phyloP scores from a whole-genome alignment of 2,329 filamentous ascomycete species.

The Penicillium sp. region DNA sequence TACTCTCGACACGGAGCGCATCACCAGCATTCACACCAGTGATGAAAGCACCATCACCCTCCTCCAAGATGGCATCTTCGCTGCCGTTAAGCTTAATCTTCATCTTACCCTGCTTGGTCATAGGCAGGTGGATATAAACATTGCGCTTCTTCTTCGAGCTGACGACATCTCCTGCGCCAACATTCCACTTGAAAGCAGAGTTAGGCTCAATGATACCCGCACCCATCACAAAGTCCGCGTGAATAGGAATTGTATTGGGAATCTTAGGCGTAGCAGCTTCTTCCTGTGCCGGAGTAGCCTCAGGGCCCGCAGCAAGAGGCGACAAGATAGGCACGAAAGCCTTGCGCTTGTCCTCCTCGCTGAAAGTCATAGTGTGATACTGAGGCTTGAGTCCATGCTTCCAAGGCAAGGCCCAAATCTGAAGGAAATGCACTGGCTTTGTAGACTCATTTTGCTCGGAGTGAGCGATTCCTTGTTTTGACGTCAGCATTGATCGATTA shows the following conservation, averaged over 20 bases:
- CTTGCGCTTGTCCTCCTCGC: conserved; percentile 69
- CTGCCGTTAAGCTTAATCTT: conserved; percentile 67
- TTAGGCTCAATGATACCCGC: conserved; percentile 69
- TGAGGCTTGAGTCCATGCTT: conserved; percentile 67
- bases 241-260: conserved; percentile 71
- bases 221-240: conserved; percentile 80
- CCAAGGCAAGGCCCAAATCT: conserved; percentile 86
- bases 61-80: conserved; percentile 64
- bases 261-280: conserved; percentile 61
- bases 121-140: conserved; percentile 76
- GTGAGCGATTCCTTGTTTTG: conserved; percentile 63
- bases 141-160: conserved; percentile 56
- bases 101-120: conserved; percentile 71
- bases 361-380: conserved; percentile 73
- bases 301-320: conserved; percentile 64
- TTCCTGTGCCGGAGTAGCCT: conserved; percentile 63
- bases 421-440: conserved; percentile 74
- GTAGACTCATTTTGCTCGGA: conserved; percentile 77
- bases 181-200: conserved; percentile 66
- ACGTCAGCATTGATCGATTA: conserved; percentile 1
- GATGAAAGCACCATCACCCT: conserved; percentile 81
- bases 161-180: conserved; percentile 55
- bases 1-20: conserved; percentile 62
- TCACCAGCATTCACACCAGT: conserved; percentile 64
- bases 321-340: conserved; percentile 74